phyloP scores from a whole-genome alignment of 148 eudicot genomes.

The Heliosperma pusillum region DNA sequence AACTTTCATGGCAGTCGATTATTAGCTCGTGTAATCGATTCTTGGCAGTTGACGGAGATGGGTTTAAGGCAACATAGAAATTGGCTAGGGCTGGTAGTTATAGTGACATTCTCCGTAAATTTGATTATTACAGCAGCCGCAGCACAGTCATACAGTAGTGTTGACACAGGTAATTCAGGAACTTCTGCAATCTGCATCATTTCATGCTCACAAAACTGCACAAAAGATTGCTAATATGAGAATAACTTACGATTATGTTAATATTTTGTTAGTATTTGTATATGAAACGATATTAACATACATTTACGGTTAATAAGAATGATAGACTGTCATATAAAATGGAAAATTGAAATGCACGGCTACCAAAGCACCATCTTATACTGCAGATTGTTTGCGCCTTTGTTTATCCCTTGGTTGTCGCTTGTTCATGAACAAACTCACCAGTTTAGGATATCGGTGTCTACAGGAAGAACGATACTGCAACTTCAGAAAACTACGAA shows the following conservation, averaged over 20 bases:
- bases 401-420: no score
- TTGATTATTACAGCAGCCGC: conserved; percentile 19
- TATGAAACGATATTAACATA: no score
- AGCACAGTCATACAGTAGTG: background rate
- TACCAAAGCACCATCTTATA: no score
- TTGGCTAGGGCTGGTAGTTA: background rate
- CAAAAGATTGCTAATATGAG: no score
- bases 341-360: no score
- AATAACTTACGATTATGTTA: no score
- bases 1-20: background rate
- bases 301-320: no score
- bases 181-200: background rate
- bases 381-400: no score
- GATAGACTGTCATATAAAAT: no score
- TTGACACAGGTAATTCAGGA: conserved; percentile 22
- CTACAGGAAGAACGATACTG: conserved; percentile 30
- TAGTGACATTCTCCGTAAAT: conserved; percentile 17
- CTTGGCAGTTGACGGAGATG: background rate
- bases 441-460: background rate
- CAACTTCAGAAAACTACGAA: conserved; percentile 27
- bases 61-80: background rate
- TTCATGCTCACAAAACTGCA: background rate
- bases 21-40: background rate
- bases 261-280: no score
- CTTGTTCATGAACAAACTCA: no score